These are phyloP conservation scores for Pseudocercospora pini-densiflorae DNA, from an alignment of 2,329 filamentous ascomycete species.

Conservation along the genomic window DNA sequence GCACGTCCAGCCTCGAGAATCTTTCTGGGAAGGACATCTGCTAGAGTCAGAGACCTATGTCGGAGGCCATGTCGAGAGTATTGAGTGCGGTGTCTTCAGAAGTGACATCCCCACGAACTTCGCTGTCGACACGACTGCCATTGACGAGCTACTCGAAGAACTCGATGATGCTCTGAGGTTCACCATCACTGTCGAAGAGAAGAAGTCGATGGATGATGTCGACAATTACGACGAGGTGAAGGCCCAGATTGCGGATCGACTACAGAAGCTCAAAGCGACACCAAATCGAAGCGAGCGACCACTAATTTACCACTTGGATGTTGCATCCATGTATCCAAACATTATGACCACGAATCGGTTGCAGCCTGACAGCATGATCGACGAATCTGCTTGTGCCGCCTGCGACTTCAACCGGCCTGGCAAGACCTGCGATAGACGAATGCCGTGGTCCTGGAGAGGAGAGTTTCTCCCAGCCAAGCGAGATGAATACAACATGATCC, in stretches of 20 bases:
- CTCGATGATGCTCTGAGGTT: slow-evolving; percentile 89
- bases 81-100: slow-evolving; percentile 95
- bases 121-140: slow-evolving; percentile 81
- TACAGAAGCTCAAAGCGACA: slow-evolving; percentile 75
- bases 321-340: slow-evolving; percentile 99
- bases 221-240: slow-evolving; percentile 67
- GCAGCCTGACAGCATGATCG: slow-evolving; percentile 98
- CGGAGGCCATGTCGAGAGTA: slow-evolving; percentile 98
- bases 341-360: slow-evolving; percentile 99
- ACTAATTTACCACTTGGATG: slow-evolving; percentile 96
- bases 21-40: slow-evolving; percentile 96
- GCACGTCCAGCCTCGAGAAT: slow-evolving; percentile 85
- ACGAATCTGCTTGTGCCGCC: slow-evolving; percentile 92
- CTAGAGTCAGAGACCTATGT: slow-evolving; percentile 98
- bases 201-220: slow-evolving; percentile 57
- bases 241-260: slow-evolving; percentile 73
- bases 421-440: slow-evolving; percentile 91
- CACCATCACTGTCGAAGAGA: slow-evolving; percentile 62
- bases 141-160: slow-evolving; percentile 86
- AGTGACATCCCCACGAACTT: slow-evolving; percentile 96
- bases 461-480: slow-evolving; percentile 95
- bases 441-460: slow-evolving; percentile 98
- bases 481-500: slow-evolving; percentile 99
- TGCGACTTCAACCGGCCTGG: slow-evolving; percentile 98
- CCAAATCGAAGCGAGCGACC: slow-evolving; percentile 85